Evolutionary conservation across 805 yeast species (phyloP).

Genomic region (Candida broadrunensis): DNA sequence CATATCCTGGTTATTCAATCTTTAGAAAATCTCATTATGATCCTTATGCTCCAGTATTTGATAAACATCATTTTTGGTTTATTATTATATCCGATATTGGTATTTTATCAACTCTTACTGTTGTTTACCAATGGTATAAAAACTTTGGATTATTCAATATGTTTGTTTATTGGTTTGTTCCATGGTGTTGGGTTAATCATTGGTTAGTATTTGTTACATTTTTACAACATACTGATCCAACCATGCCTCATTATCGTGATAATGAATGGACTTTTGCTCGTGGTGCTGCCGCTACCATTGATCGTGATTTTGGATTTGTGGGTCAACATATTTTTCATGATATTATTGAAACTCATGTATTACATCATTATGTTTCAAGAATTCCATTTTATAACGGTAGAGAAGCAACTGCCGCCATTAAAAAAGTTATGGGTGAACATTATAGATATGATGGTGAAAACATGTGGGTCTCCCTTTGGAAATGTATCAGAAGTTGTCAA

Average conservation of each 20-base stretch:
- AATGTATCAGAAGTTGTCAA: conserved; percentile 62
- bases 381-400: conserved; percentile 89
- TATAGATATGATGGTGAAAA: conserved; percentile 65
- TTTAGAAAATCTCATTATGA: conserved; percentile 64
- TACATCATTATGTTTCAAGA: conserved; percentile 80
- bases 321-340: conserved; percentile 82
- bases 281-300: conserved; percentile 89
- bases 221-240: conserved; percentile 78
- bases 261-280: conserved; percentile 80
- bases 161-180: conserved; percentile 68
- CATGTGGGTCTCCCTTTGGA: conserved; percentile 70
- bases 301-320: conserved; percentile 76
- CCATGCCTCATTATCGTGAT: conserved; percentile 76
- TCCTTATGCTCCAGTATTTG: conserved; percentile 74
- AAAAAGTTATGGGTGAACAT: conserved; percentile 82
- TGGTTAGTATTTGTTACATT: conserved; percentile 87
- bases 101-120: conserved; percentile 30
- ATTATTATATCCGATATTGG: conserved; percentile 75
- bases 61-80: conserved; percentile 67
- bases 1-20: conserved; percentile 42
- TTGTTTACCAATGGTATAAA: conserved; percentile 59
- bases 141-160: conserved; percentile 62
- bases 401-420: conserved; percentile 72
- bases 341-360: conserved; percentile 86
- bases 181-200: conserved; percentile 80